phyloP scores from a whole-genome alignment of 306 rosid species.

The Lithocarpus polystachyus region DNA sequence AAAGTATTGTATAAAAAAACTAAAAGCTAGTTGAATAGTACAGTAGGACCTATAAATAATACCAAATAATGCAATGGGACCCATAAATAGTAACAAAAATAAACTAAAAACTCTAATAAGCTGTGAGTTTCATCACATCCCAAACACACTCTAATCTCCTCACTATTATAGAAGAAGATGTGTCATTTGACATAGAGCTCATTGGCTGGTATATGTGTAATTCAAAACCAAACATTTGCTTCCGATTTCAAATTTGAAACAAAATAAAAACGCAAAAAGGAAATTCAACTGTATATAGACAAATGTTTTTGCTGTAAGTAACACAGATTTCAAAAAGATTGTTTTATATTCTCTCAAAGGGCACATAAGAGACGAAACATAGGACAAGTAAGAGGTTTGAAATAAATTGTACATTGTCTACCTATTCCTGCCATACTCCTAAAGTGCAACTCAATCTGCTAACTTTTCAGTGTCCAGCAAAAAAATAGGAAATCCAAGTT shows the following conservation, averaged over 20 bases:
- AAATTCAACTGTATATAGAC: not conserved
- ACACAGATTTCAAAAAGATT: not conserved
- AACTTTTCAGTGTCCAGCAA: not conserved
- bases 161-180: not conserved
- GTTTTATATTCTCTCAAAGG: not conserved
- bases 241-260: not conserved
- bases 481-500: not conserved
- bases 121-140: no score
- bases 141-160: no score
- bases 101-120: no score
- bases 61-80: no score
- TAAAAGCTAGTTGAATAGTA: no score
- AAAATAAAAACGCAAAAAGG: not conserved
- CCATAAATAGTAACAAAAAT: no score
- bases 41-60: fast-evolving
- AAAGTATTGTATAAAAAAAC: no score
- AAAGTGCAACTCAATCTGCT: not conserved
- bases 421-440: not conserved
- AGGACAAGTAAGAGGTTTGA: not conserved
- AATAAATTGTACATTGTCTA: not conserved
- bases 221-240: not conserved
- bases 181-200: not conserved
- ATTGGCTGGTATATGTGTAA: not conserved
- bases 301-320: not conserved
- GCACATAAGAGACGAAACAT: not conserved